phyloP scores from a whole-genome alignment of 2,329 filamentous ascomycete species.

The Dothistroma pini region DNA sequence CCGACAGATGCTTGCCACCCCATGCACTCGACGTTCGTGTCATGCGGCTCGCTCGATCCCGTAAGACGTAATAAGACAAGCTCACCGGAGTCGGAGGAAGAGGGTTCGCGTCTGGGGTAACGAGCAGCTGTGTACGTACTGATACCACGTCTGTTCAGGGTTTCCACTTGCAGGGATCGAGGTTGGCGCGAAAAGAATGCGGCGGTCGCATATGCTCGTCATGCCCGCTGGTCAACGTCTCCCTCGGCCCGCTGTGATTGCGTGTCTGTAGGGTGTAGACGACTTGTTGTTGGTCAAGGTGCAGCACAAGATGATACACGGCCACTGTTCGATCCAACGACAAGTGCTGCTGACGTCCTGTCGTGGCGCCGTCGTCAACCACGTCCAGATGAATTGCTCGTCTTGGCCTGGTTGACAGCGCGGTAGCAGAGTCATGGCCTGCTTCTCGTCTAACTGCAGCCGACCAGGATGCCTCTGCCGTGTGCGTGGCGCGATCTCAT shows the following conservation, averaged over 20 bases:
- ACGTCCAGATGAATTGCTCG: neutral
- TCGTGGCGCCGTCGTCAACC: neutral
- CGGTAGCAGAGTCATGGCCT: conserved; percentile 3
- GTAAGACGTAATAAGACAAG: neutral
- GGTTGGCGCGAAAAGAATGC: neutral
- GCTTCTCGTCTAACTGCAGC: conserved; percentile 8
- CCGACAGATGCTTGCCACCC: neutral
- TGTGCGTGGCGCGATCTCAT: conserved; percentile 3
- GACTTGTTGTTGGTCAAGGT: too few relatives aligned
- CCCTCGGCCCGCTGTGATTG: conserved; percentile 12
- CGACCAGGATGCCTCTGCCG: conserved; percentile 5
- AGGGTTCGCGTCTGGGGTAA: neutral
- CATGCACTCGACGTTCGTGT: neutral
- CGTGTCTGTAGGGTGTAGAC: conserved; percentile 11
- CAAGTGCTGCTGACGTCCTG: neutral
- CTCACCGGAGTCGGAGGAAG: neutral
- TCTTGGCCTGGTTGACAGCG: neutral
- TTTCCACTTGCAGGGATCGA: conserved; percentile 13
- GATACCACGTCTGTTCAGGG: neutral
- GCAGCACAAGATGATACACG: neutral
- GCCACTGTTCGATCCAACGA: neutral
- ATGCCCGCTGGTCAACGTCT: conserved; percentile 5
- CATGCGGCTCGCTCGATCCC: conserved; percentile 6
- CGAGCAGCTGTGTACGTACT: neutral
- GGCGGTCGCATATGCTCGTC: conserved; percentile 5